These are phyloP conservation scores for Cladosporium oxysporum DNA, from an alignment of 2,329 filamentous ascomycete species.

Conservation along the genomic window DNA sequence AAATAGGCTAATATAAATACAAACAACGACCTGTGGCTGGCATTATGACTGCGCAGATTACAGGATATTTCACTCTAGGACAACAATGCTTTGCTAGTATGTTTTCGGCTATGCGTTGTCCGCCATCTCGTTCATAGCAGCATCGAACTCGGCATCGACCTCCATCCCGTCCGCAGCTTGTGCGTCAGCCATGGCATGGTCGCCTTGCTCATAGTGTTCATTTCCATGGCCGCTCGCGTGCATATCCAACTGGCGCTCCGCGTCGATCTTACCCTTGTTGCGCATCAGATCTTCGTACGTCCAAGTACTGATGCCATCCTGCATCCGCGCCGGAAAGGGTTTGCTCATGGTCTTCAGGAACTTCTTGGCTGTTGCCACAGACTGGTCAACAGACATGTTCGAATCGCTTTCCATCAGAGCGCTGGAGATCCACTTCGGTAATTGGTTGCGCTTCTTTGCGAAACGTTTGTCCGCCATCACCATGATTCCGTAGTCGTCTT, in stretches of 20 bases:
- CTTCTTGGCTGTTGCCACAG: slow-evolving; percentile 81
- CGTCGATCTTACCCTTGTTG: slow-evolving; percentile 74
- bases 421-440: slow-evolving; percentile 96
- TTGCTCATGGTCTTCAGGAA: slow-evolving; percentile 92
- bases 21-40: neutral
- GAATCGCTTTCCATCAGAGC: slow-evolving; percentile 81
- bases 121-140: slow-evolving; percentile 39
- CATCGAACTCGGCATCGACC: slow-evolving; percentile 40
- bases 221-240: slow-evolving; percentile 50
- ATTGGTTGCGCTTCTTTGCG: slow-evolving; percentile 82
- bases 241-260: slow-evolving; percentile 47
- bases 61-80: neutral
- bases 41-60: neutral
- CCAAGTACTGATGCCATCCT: slow-evolving; percentile 94
- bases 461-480: slow-evolving; percentile 93
- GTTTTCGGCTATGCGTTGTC: slow-evolving; percentile 31
- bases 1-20: slow-evolving; percentile 12
- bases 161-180: slow-evolving; percentile 35
- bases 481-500: slow-evolving; percentile 99
- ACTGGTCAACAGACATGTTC: slow-evolving; percentile 94
- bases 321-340: slow-evolving; percentile 77
- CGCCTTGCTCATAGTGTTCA: slow-evolving; percentile 32
- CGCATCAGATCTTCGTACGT: slow-evolving; percentile 73
- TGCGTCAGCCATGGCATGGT: slow-evolving; percentile 26
- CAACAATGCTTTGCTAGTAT: neutral